Evolutionary conservation across 345 rosid genomes (phyloP), one percentile per base, ranked within the genome.

Genomic region (Lagerstroemia speciosa): DNA sequence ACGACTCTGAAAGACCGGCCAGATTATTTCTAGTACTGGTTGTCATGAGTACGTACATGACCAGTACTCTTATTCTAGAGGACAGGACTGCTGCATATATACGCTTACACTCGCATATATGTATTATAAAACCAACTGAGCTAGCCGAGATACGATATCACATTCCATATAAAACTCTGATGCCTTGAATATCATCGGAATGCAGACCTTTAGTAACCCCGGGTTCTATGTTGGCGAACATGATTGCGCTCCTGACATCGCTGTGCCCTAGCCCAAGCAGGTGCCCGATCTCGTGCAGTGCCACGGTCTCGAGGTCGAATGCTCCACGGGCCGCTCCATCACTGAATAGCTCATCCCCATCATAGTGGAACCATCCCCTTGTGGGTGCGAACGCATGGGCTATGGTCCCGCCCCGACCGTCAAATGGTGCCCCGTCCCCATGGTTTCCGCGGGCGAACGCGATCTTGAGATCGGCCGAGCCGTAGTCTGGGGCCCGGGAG

Each of bases 221-320:
- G 1, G 3, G 0, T 5, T 0, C 0, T 17, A 79, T 24, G 0
- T 16, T 1, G 15, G 83, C 16, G 41, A 2, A 80, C 81, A 82
- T 79, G 61, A 80, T 72, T 20, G 86, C 82, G 0, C 6, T 65
- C 9, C 43, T 24, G 6, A 64, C 71, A 1, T 66, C 31, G 33
- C 83, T 80, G 67, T 84, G 89, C 0, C 4, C 52, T 3, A 82
- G 79, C 10, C 84, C 84, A 1, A 82, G 80, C 15, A 75, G 73
- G 67, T 84, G 89, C 0, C 84, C 84, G 1, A 80, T 78, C 65
- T 84, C 88, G 58, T 82, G 84, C 64, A 80, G 26, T 0, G 78
- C 88, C 11, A 79, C 68, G 1, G 81, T 58, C 63, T 71, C 78
- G 62, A 75, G 12, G 20, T 77, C 68, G 4, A 26, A 29, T 2